Conservation (phyloP, 1,284 basidiomycete species). For the Trichosporon sp. region DNA sequence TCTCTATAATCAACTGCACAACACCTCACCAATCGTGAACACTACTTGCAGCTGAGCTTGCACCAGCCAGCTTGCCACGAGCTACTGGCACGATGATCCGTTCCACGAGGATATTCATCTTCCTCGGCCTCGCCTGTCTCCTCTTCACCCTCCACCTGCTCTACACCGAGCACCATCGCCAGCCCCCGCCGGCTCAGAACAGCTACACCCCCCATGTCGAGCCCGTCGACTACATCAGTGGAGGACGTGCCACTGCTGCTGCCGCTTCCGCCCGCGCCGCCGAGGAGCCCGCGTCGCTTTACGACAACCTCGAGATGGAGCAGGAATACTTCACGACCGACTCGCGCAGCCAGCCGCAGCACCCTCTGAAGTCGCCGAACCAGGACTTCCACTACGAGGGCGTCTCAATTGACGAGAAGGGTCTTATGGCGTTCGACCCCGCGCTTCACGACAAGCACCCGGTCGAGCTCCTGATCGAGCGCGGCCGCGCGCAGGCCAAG, state of each 20-base stretch:
- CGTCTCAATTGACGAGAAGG: conserved; percentile 31
- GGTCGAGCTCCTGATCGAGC: conserved; percentile 42
- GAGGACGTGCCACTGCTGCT: neutral
- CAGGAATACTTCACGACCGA: conserved; percentile 8
- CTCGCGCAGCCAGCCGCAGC: conserved; percentile 13
- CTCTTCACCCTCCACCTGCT: conserved; percentile 8
- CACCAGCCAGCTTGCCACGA: neutral
- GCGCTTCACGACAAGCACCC: conserved; percentile 39
- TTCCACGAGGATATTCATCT: conserved; percentile 1
- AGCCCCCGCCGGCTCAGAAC: neutral
- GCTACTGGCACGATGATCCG: conserved; percentile 5
- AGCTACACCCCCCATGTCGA: neutral
- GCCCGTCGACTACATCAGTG: neutral
- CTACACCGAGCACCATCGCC: conserved; percentile 5
- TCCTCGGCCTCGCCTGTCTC: conserved; percentile 16
- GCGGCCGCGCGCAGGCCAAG: conserved; percentile 35
- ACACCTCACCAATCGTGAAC: neutral
- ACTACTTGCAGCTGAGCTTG: conserved; percentile 8
- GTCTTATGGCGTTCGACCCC: conserved; percentile 28
- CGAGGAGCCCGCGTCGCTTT: conserved; percentile 7
- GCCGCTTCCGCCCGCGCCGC: neutral
- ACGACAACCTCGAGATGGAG: conserved; percentile 5
- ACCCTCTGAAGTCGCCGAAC: conserved; percentile 27
- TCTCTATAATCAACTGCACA: neutral
- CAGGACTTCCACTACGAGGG: conserved; percentile 24